phyloP scores from a whole-genome alignment of 345 rosid species.

The Psidium guajava region DNA sequence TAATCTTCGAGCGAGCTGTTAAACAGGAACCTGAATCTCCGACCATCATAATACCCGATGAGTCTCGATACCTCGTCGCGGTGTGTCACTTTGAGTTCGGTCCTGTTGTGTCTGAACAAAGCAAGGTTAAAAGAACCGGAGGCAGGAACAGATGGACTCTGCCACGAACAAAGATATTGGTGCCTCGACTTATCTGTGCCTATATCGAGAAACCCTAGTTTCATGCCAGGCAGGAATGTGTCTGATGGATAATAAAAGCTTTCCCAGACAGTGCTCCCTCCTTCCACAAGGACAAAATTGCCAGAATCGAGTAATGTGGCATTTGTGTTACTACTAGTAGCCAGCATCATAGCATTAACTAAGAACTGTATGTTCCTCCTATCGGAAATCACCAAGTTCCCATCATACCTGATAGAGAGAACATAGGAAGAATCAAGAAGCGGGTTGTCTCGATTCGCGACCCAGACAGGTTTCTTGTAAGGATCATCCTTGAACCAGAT shows the following conservation, averaged over 20 bases:
- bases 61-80: neutral
- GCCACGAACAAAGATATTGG: neutral
- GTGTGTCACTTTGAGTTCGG: neutral
- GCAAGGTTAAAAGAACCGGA: neutral
- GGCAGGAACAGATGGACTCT: neutral
- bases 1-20: neutral
- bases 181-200: neutral
- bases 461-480: neutral
- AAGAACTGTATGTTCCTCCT: neutral
- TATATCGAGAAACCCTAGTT: neutral
- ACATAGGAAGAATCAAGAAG: neutral
- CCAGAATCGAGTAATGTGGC: neutral
- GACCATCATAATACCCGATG: constrained; percentile 1
- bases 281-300: neutral
- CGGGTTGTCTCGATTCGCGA: neutral
- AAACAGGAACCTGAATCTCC: neutral
- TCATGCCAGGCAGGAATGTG: neutral
- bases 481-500: neutral
- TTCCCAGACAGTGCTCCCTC: neutral
- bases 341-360: neutral
- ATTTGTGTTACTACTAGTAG: neutral
- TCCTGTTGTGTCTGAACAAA: neutral
- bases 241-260: neutral
- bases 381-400: neutral
- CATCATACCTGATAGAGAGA: neutral